phyloP scores from a whole-genome alignment of 495 filamentous ascomycete genomes.

The Lasiosphaeriaceae sp. region DNA sequence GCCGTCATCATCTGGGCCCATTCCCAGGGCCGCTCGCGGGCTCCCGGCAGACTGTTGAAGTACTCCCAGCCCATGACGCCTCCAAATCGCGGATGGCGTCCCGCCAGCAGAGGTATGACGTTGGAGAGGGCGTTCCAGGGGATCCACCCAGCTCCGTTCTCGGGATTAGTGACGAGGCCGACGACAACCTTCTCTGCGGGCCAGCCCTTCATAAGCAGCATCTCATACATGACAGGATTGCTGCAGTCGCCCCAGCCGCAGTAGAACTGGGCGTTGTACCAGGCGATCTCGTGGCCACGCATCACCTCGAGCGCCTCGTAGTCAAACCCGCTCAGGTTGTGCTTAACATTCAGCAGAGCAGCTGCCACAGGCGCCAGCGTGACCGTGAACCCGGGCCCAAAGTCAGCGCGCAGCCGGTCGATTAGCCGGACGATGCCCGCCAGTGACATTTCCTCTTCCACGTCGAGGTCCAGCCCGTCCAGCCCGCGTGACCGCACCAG shows the following conservation, averaged over 20 bases:
- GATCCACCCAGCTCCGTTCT: conserved; percentile 56
- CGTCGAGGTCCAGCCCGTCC: conserved; percentile 78
- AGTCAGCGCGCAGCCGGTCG: conserved; percentile 67
- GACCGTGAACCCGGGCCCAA: conserved; percentile 67
- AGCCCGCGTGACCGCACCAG: conserved; percentile 58
- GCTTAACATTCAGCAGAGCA: conserved; percentile 53
- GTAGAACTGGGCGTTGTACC: conserved; percentile 88
- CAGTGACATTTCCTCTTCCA: conserved; percentile 75
- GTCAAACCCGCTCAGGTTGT: conserved; percentile 69
- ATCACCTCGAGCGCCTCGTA: conserved; percentile 67
- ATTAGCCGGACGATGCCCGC: conserved; percentile 68
- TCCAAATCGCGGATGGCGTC: conserved; percentile 51
- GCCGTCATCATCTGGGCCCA: conserved; percentile 55
- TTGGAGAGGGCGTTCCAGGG: conserved; percentile 28
- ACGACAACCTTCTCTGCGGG: conserved; percentile 66
- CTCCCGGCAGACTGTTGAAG: conserved; percentile 67
- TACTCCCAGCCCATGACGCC: conserved; percentile 91
- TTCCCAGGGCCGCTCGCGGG: conserved; percentile 56
- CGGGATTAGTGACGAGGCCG: conserved; percentile 73
- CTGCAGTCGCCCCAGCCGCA: conserved; percentile 68
- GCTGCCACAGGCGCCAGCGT: conserved; percentile 77
- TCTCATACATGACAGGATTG: conserved; percentile 60
- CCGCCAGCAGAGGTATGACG: conserved; percentile 34
- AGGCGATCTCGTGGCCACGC: conserved; percentile 62
- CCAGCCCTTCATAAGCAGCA: conserved; percentile 71